These are phyloP conservation scores for Diaporthe destruens DNA, from an alignment of 2,329 filamentous ascomycete genomes.

Conservation along the genomic window DNA sequence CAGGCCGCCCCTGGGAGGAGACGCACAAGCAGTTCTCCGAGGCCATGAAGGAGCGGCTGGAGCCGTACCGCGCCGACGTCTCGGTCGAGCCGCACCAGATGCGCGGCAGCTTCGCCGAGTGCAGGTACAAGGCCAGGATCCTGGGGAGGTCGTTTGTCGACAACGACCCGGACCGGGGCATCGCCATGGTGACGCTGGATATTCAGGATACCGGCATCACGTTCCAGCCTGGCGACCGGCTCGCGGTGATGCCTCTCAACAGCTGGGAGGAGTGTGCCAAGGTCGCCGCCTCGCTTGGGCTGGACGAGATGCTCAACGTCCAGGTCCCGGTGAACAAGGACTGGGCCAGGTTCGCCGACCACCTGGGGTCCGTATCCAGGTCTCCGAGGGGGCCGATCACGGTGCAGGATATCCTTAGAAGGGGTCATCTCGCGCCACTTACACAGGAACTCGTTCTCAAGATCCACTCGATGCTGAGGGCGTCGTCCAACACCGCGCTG, in stretches of 20 bases:
- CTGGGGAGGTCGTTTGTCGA: slow-evolving; percentile 61
- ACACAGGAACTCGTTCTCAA: slow-evolving; percentile 64
- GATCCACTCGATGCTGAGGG: slow-evolving; percentile 61
- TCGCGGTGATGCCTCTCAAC: slow-evolving; percentile 68
- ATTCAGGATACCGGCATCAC: slow-evolving; percentile 66
- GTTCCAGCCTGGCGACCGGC: slow-evolving; percentile 64
- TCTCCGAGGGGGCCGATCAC: slow-evolving; percentile 52
- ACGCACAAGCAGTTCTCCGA: slow-evolving; percentile 65
- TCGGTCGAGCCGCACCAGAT: slow-evolving; percentile 65
- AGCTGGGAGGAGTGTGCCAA: slow-evolving; percentile 68
- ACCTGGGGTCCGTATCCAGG: slow-evolving; percentile 56
- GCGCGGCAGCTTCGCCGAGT: slow-evolving; percentile 67
- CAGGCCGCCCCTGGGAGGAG: slow-evolving; percentile 62
- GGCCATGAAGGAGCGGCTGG: slow-evolving; percentile 66
- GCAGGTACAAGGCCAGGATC: slow-evolving; percentile 62
- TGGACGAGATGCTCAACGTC: slow-evolving; percentile 60
- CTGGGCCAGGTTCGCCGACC: slow-evolving; percentile 63
- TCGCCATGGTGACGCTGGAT: slow-evolving; percentile 64
- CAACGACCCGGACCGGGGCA: slow-evolving; percentile 58
- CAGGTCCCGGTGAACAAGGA: slow-evolving; percentile 53
- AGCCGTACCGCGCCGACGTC: slow-evolving; percentile 61
- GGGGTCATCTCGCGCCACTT: slow-evolving; percentile 64
- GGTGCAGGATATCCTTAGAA: slow-evolving; percentile 62
- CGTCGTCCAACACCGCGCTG: slow-evolving; percentile 63
- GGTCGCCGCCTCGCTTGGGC: slow-evolving; percentile 63